Evolutionary conservation across 2,329 filamentous ascomycete species (phyloP), one percentile per base, ranked within the genome.

Genomic region (Ascomycota sp.): DNA sequence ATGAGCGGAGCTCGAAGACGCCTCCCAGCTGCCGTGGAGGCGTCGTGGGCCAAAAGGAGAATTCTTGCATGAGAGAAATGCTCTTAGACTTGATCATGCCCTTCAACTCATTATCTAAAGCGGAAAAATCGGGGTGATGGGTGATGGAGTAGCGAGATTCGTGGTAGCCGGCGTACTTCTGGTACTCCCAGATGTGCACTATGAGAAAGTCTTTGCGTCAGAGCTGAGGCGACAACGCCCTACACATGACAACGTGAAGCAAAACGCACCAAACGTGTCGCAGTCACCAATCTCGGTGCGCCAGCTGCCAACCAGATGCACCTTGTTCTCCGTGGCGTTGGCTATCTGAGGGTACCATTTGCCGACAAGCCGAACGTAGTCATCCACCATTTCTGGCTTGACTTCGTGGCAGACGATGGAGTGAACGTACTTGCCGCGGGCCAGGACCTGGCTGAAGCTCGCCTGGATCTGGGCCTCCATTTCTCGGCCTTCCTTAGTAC

Each of bases 141-240:
- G 80, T 72, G 40, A 95, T 93, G 42, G 67, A 70, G 59, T 94
- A 69, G 28, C 93, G 65, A 13, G 89, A 95, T 35, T 77, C 73
- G 55, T 98, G 89, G 55, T 95, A 95, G 36, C 89, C 89, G 43
- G 85, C 68, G 57, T 95, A 98, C 44, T 85, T 77, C 55, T 95
- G 85, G 54, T 98, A 98, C 55, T 98, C 89, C 89, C 89, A 98
- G 46, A 98, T 98, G 52, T 98, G 89, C 30, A 98, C 89, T 95
- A 43, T 11, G 4, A 11, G 21, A 5, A 9, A n/a, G n/a, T n/a
- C n/a, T n/a, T n/a, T n/a, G n/a, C n/a, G n/a, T 20, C 6, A 11
- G 4, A 20, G 25, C 8, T 13, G 8, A n/a, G 10, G 21, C 13
- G 13, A 4, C 17, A 11, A 12, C 6, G 17, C 17, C 19, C 8